Conservation (phyloP, 2,329 filamentous ascomycete species). For the Penicillium paneum region DNA sequence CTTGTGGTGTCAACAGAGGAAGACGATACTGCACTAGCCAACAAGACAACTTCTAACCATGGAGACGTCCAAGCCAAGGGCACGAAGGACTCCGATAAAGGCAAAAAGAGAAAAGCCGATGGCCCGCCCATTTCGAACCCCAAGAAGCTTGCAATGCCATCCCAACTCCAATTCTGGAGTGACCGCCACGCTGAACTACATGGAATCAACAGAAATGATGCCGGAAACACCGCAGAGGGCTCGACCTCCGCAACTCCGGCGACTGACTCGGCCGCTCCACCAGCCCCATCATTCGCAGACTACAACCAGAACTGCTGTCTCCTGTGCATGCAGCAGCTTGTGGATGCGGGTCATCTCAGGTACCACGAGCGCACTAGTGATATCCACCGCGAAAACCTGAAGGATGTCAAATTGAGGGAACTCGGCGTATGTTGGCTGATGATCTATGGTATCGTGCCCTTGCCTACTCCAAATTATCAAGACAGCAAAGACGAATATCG, state of each 20-base stretch:
- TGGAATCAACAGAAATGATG: slow-evolving; percentile 43
- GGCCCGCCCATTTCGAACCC: slow-evolving; percentile 30
- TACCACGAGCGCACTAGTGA: slow-evolving; percentile 41
- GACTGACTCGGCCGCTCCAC: slow-evolving; percentile 8
- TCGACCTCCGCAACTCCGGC: slow-evolving; percentile 26
- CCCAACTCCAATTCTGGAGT: slow-evolving; percentile 69
- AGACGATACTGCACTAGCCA: slow-evolving; percentile 31
- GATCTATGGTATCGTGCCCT: background rate
- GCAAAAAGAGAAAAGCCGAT: slow-evolving; percentile 49
- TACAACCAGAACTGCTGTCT: slow-evolving; percentile 57
- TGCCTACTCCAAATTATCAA: background rate
- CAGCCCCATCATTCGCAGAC: slow-evolving; percentile 60
- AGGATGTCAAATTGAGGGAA: background rate
- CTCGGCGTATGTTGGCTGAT: background rate
- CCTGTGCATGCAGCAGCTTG: slow-evolving; percentile 60
- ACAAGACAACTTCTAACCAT: slow-evolving; percentile 14
- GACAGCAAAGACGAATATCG: background rate
- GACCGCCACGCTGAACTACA: slow-evolving; percentile 67
- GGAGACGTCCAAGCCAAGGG: slow-evolving; percentile 32
- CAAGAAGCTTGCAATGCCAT: slow-evolving; percentile 54
- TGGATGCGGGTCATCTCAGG: slow-evolving; percentile 53
- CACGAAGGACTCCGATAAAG: slow-evolving; percentile 43
- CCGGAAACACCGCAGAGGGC: slow-evolving; percentile 22
- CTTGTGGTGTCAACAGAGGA: slow-evolving; percentile 56
- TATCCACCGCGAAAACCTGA: background rate